Evolutionary conservation across 1,284 basidiomycete species (phyloP).

Genomic region (Ustilago shanxiensis): DNA sequence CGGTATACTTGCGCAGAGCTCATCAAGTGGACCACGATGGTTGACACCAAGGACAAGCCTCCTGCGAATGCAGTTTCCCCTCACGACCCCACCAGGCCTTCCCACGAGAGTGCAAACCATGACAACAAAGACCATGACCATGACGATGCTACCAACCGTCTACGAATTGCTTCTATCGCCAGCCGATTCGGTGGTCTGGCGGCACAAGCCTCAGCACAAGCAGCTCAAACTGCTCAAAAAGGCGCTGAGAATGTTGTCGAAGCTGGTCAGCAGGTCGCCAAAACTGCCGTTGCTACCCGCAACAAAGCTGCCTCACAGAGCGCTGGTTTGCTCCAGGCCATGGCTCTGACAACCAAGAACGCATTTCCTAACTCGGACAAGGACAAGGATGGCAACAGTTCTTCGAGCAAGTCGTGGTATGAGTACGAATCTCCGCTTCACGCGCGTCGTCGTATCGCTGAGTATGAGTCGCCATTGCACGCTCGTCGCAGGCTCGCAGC

Average conservation of each 20-base stretch:
- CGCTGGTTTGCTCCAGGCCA: conserved; percentile 45
- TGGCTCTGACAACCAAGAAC: conserved; percentile 45
- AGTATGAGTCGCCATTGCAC: conserved; percentile 48
- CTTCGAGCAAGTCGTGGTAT: conserved; percentile 35
- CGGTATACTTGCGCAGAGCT: no score
- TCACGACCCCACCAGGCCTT: not conserved
- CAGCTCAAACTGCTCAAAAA: conserved; percentile 35
- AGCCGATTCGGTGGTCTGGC: conserved; percentile 43
- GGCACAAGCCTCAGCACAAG: conserved; percentile 23
- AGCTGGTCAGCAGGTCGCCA: conserved; percentile 27
- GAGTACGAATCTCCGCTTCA: conserved; percentile 46
- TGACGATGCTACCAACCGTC: conserved; percentile 30
- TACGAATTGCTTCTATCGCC: conserved; percentile 43
- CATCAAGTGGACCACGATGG: conserved; percentile 10
- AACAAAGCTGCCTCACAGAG: conserved; percentile 35
- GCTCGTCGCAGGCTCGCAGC: conserved; percentile 47
- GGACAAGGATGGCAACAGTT: conserved; percentile 13
- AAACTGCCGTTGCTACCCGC: conserved; percentile 25
- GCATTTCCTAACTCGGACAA: conserved; percentile 21
- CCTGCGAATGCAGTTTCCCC: not conserved
- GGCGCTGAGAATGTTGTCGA: conserved; percentile 20
- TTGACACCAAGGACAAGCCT: conserved; percentile 26
- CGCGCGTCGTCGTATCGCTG: conserved; percentile 26
- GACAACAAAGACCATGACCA: conserved; percentile 12
- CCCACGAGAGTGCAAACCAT: not conserved